Base-by-base conservation (phyloP, 2,329 filamentous ascomycete species). In the Xylaria arbuscula region DNA sequence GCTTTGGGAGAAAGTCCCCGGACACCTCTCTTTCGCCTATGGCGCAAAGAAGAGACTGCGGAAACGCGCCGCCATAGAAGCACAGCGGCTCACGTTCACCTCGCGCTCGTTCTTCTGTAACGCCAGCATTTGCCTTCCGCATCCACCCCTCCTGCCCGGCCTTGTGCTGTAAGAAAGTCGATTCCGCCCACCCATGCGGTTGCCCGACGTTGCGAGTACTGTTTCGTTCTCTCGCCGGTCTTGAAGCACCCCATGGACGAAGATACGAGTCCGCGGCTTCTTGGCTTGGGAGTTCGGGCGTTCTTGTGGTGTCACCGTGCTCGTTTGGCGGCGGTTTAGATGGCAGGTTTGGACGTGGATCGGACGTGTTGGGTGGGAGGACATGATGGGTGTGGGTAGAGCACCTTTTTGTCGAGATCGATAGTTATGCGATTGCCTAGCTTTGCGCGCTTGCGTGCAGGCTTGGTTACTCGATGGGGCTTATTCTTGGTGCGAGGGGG, bases 1-100 rank as follows among this genome's bases (percentile, higher is more conserved):
- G 94, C 94, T 98, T 98, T 96, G 94, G 95, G 95, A 97, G 95
- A 98, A 98, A 98, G 95, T 98, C 95, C 95, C 95, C 95, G 95
- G 95, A 98, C 94, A 90, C 84, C 79, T 70, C 70, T 69, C 64
- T 34, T 48, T 64, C 58, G 67, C 55, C 77, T 40, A 51, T 24
- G 13, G 83, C 81, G 40, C 24, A 55, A 84, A 85, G 84, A 80
- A 68, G 81, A 79, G 66, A 64, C 83, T 81, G 94, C 93, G 93
- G 93, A 97, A 97, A 98, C 93, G 93, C 94, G 93, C 93, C 94
- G 94, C 94, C 95, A 97, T 94, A 98, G 90, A 97, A 97, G 94
- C 94, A 94, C 87, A 85, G 94, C 93, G 93, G 93, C 91, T 94
- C 83, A 93, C 88, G 10, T 68, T 89, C 56, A 73, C 89, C 86